phyloP scores from a whole-genome alignment of 192 early-diverging fungal species.

The Coemansia sp. region DNA sequence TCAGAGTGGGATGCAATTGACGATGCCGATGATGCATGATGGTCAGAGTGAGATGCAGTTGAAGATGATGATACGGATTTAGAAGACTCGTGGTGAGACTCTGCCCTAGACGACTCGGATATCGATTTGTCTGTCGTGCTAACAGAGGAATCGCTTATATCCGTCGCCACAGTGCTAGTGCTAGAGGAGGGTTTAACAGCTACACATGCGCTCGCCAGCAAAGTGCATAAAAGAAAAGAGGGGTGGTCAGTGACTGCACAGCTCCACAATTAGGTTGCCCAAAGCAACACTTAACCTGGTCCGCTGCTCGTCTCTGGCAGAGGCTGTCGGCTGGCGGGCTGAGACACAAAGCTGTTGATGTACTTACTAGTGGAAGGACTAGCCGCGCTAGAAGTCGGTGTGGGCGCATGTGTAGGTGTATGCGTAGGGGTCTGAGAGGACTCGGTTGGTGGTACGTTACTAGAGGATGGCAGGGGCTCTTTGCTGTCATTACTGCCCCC shows the following conservation, averaged over 20 bases:
- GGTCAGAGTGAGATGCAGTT: neutral
- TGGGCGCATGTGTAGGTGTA: neutral
- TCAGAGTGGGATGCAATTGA: neutral
- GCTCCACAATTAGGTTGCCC: neutral
- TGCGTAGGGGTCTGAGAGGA: neutral
- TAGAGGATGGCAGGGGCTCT: neutral
- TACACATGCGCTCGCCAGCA: constrained; percentile 6
- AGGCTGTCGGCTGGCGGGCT: neutral
- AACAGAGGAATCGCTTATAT: constrained; percentile 1
- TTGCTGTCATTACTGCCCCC: neutral
- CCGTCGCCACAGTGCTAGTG: neutral
- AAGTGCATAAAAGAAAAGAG: neutral
- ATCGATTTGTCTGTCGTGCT: neutral
- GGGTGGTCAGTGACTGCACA: constrained; percentile 3
- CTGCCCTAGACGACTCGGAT: neutral
- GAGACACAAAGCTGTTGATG: neutral
- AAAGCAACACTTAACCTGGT: neutral
- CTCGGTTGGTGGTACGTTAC: neutral
- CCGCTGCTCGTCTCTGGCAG: neutral
- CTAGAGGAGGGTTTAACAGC: neutral
- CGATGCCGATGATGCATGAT: neutral
- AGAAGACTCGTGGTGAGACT: neutral
- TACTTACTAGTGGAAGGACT: neutral
- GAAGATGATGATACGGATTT: neutral
- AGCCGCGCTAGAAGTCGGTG: neutral